These are phyloP conservation scores for Rhizophora mangle DNA, from an alignment of 345 rosid species.

Conservation along the genomic window DNA sequence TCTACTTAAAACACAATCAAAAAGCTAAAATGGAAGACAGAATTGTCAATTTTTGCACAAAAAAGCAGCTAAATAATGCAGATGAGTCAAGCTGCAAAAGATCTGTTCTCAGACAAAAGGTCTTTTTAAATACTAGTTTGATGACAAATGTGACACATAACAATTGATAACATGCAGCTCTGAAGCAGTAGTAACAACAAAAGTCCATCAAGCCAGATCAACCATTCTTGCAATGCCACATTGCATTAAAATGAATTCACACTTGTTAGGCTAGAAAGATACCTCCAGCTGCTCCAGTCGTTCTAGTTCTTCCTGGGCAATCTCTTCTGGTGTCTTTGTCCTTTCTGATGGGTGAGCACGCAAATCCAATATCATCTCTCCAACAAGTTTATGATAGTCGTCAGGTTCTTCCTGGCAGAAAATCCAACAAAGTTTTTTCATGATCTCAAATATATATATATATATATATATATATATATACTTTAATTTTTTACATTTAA, in stretches of 20 bases:
- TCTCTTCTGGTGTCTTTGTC: constrained; percentile 89
- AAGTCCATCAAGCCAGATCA: neutral
- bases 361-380: constrained; percentile 55
- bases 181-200: neutral
- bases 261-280: constrained; percentile 15
- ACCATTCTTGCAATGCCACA: neutral
- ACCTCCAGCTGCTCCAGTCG: constrained; percentile 79
- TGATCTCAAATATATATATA: no score
- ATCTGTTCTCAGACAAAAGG: no score
- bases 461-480: no score
- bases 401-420: constrained; percentile 45
- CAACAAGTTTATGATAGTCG: constrained; percentile 56
- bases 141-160: no score
- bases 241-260: neutral
- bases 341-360: constrained; percentile 85
- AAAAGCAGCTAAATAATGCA: no score
- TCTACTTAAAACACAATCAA: no score
- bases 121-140: no score
- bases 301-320: constrained; percentile 90
- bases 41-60: no score
- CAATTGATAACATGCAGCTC: no score
- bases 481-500: no score
- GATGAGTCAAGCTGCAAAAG: no score
- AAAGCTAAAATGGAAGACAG: no score
- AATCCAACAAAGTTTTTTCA: neutral